phyloP scores from a whole-genome alignment of 306 rosid species.

The Prunus armeniaca region DNA sequence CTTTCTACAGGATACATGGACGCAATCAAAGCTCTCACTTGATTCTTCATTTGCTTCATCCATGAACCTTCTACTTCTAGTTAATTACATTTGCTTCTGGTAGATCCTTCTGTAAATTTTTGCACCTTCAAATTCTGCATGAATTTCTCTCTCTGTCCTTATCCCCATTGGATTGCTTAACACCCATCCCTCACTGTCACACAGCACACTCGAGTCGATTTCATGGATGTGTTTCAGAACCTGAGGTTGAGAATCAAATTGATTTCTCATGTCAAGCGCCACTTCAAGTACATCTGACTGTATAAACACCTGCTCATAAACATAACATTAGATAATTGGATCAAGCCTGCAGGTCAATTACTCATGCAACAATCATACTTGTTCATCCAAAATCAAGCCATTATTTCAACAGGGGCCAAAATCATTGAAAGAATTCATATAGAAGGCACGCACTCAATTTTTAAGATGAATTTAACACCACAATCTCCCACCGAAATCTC shows the following conservation, averaged over 20 bases:
- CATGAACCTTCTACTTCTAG: background rate
- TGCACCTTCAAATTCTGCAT: slow-evolving; percentile 77
- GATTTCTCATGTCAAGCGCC: slow-evolving; percentile 73
- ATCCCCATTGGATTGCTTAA: slow-evolving; percentile 75
- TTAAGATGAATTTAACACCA: background rate
- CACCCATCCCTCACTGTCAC: slow-evolving; percentile 81
- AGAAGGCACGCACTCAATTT: background rate
- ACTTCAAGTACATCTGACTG: slow-evolving; percentile 73
- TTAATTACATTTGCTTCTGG: slow-evolving; percentile 38
- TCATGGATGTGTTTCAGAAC: slow-evolving; percentile 43
- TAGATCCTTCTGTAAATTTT: slow-evolving; percentile 75
- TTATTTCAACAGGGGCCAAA: background rate
- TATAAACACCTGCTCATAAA: slow-evolving; percentile 53
- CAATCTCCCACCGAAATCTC: too few species aligned
- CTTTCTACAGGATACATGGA: background rate
- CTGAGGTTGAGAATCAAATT: slow-evolving; percentile 53
- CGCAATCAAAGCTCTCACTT: background rate
- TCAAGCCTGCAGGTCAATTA: background rate
- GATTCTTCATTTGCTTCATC: background rate
- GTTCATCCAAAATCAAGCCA: background rate
- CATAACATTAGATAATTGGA: background rate
- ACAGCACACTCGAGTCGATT: slow-evolving; percentile 33
- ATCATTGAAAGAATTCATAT: background rate
- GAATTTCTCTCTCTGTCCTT: slow-evolving; percentile 92
- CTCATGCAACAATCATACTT: background rate